These are phyloP conservation scores for Phlegmacium glaucopus DNA, from an alignment of 768 basidiomycete genomes.

Conservation along the genomic window DNA sequence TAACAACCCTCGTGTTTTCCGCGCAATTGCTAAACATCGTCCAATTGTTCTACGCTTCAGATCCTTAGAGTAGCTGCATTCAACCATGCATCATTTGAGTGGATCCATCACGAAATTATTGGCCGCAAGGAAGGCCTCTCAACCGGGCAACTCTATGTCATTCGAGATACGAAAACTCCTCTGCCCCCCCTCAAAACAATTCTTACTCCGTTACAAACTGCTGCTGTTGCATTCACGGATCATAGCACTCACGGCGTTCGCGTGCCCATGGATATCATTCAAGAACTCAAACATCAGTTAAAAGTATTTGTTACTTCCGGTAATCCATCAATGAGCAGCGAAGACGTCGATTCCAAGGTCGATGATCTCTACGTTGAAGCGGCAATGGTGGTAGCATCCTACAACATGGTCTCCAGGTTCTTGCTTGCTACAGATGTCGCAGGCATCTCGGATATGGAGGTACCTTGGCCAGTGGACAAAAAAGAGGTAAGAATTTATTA, in stretches of 20 bases:
- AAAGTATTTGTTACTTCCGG: slow-evolving; percentile 17
- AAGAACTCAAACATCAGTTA: slow-evolving; percentile 38
- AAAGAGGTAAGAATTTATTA: slow-evolving; percentile 32
- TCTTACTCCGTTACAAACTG: slow-evolving; percentile 44
- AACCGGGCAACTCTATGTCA: slow-evolving; percentile 49
- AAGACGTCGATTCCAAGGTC: slow-evolving; percentile 23
- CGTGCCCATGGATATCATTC: slow-evolving; percentile 39
- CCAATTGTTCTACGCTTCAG: slow-evolving; percentile 18
- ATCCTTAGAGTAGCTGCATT: slow-evolving; percentile 50
- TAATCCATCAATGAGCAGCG: slow-evolving; percentile 10
- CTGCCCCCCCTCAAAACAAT: slow-evolving; percentile 35
- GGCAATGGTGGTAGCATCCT: slow-evolving; percentile 47
- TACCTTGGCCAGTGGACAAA: slow-evolving; percentile 49
- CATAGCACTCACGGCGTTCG: slow-evolving; percentile 48
- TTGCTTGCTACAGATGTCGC: slow-evolving; percentile 59
- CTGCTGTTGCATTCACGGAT: slow-evolving; percentile 57
- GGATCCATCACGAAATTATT: slow-evolving; percentile 54
- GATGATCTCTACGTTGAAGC: slow-evolving; percentile 55
- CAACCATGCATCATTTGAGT: slow-evolving; percentile 49
- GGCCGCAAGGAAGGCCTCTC: slow-evolving; percentile 49
- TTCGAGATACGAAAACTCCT: slow-evolving; percentile 46
- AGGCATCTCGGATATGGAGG: slow-evolving; percentile 41
- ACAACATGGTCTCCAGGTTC: slow-evolving; percentile 73
- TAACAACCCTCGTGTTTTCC: no score
- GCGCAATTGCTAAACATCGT: background rate